phyloP scores from a whole-genome alignment of 2,329 filamentous ascomycete species.

The Polychaeton citri region DNA sequence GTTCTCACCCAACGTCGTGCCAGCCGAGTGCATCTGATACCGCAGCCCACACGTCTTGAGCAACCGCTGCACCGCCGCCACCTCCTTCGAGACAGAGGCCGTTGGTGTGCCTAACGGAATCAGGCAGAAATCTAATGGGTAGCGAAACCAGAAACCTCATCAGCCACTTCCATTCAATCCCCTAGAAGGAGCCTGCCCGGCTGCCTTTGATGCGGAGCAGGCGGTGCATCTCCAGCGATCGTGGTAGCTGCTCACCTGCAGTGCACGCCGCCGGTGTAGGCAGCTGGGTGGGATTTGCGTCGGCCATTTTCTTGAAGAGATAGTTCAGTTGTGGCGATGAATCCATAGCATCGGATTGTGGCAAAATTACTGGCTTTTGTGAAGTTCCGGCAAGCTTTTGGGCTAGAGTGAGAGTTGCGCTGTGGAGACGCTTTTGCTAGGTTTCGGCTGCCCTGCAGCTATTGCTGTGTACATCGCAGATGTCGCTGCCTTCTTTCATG shows the following conservation, averaged over 20 bases:
- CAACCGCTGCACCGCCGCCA: conserved; percentile 78
- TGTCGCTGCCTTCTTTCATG: too few species aligned
- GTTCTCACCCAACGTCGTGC: conserved; percentile 71
- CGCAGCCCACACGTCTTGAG: conserved; percentile 68
- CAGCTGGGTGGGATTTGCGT: conserved; percentile 15
- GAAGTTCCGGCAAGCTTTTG: too few species aligned
- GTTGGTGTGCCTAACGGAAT: conserved; percentile 56
- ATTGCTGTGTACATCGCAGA: too few species aligned
- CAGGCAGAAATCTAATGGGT: conserved; percentile 64
- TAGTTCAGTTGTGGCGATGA: conserved; percentile 16
- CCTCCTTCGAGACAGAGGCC: conserved; percentile 46
- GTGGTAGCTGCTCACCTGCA: conserved; percentile 41
- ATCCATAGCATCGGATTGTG: conserved; percentile 13
- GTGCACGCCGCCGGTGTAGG: conserved; percentile 62
- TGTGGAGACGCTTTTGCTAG: too few species aligned
- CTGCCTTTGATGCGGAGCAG: too few species aligned
- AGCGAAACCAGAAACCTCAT: too few species aligned
- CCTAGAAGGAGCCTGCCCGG: too few species aligned
- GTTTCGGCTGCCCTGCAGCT: too few species aligned
- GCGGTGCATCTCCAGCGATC: too few species aligned
- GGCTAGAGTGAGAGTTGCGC: too few species aligned
- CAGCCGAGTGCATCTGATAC: conserved; percentile 85
- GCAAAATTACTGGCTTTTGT: too few species aligned
- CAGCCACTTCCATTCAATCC: too few species aligned
- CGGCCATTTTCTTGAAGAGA: conserved; percentile 17